Conservation (phyloP, 2,329 filamentous ascomycete species). For the Beauveria rudraprayagi region DNA sequence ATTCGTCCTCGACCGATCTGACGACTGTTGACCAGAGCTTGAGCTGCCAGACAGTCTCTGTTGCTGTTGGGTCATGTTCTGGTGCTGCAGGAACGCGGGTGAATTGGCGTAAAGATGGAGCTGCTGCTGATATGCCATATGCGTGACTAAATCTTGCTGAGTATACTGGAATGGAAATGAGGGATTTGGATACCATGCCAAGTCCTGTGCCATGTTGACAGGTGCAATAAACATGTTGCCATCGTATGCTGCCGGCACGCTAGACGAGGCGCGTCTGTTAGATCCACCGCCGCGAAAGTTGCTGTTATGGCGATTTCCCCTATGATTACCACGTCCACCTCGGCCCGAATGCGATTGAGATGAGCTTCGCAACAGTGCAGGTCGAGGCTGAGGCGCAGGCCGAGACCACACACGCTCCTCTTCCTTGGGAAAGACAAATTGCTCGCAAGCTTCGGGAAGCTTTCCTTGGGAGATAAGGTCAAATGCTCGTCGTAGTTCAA, state of each 20-base stretch:
- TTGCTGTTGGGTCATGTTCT: slow-evolving; percentile 22
- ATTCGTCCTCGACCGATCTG: slow-evolving; percentile 50
- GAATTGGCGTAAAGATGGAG: slow-evolving; percentile 30
- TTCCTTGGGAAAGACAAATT: slow-evolving; percentile 81
- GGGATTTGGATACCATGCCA: slow-evolving; percentile 40
- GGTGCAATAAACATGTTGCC: slow-evolving; percentile 38
- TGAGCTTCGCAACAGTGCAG: slow-evolving; percentile 51
- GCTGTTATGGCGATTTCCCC: slow-evolving; percentile 40
- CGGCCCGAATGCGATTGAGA: slow-evolving; percentile 49
- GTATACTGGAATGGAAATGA: slow-evolving; percentile 34
- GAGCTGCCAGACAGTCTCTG: slow-evolving; percentile 21
- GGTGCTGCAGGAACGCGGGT: slow-evolving; percentile 28
- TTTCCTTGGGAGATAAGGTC: slow-evolving; percentile 71
- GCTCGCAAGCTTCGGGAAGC: slow-evolving; percentile 75
- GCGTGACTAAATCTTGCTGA: slow-evolving; percentile 32
- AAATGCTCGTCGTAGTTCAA: slow-evolving; percentile 84
- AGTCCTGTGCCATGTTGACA: slow-evolving; percentile 38
- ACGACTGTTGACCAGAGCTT: slow-evolving; percentile 23
- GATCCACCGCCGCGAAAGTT: slow-evolving; percentile 34
- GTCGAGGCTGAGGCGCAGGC: slow-evolving; percentile 45
- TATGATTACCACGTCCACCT: slow-evolving; percentile 40
- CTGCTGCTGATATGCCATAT: slow-evolving; percentile 34
- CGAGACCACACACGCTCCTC: slow-evolving; percentile 58
- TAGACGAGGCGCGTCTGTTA: slow-evolving; percentile 45
- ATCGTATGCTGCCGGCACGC: slow-evolving; percentile 40